Base-by-base conservation (phyloP, 257 asterid species). In the Vinca minor region DNA sequence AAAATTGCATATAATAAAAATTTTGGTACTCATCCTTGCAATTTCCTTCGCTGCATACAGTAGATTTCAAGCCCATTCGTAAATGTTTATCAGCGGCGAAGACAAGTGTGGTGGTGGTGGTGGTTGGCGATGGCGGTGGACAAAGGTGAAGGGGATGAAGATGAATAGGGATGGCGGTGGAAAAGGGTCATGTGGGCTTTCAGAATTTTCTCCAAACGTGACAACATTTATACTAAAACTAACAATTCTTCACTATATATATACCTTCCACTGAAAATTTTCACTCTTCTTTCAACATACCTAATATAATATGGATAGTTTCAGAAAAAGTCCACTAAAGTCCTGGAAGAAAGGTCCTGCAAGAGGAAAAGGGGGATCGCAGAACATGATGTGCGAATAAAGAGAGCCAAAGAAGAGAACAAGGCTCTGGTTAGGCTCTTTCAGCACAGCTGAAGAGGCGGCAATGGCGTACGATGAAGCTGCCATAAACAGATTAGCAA, bases 311-410 rank as follows among this genome's bases (percentile, higher is more conserved):
- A 92, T 92, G 98, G 98, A 92, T 35, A 78, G 65, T 63, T 77
- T 72, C 68, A 82, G 81, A 59, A 92, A 82, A 67, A 74, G 86
- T 32, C 86, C 94, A 28, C 78, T 92, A 45, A 92, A 92, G 81
- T 97, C 98, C 59, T 92, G 98, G 98, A 92, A 89, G 77, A 92
- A 92, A 62, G 97, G 98, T 8, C 96, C 98, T 0, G 94, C 98
- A 2, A 63, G 96, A 71, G 96, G 98, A 39, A 89, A 89, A 71
- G 98, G 98, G 5, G 97, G 97, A 4, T 97, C 98, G 2, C 97
- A 89, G 74, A 92, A 92, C 10, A 86, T 95, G 12, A 79, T 65
- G 64, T 89, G 97, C 2, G 98, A 85, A 77, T 92, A 87, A 42
- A 77, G 98, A 29, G 96, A 88, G 64, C 98, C 96, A 1, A 87